These are phyloP conservation scores for Toxicodendron radicans DNA, from an alignment of 345 rosid genomes.

Conservation along the genomic window DNA sequence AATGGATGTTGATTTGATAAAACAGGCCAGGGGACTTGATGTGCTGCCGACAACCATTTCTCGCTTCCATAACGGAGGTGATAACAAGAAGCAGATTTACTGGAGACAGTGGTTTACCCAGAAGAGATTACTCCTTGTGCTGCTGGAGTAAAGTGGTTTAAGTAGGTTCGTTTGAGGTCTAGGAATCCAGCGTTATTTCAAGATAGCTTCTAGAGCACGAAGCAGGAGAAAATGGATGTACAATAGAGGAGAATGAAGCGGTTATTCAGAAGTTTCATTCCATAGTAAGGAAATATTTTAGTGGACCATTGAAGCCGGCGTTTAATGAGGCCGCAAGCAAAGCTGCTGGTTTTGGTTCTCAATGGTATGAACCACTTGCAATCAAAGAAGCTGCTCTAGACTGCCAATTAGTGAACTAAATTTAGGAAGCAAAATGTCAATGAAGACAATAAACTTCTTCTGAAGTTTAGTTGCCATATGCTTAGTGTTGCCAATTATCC, in stretches of 20 bases:
- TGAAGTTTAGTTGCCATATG: not conserved
- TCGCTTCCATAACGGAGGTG: constrained; percentile 82
- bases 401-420: not conserved
- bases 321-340: constrained; percentile 82
- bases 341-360: constrained; percentile 89
- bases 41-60: constrained; percentile 85
- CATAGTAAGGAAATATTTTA: constrained; percentile 65
- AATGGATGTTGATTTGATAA: constrained; percentile 11
- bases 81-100: constrained; percentile 62
- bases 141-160: constrained; percentile 91
- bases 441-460: not conserved
- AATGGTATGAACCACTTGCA: constrained; percentile 89
- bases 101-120: constrained; percentile 76
- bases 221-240: constrained; percentile 23
- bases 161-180: constrained; percentile 66
- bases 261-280: constrained; percentile 63
- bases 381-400: constrained; percentile 36
- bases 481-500: not conserved
- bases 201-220: constrained; percentile 24
- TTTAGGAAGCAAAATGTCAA: not conserved
- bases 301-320: constrained; percentile 97
- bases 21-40: constrained; percentile 90
- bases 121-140: constrained; percentile 96
- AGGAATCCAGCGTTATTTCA: constrained; percentile 19
- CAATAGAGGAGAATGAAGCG: constrained; percentile 43